Conservation (phyloP, 106 monocot genomes). For the Ottelia alismoides region DNA sequence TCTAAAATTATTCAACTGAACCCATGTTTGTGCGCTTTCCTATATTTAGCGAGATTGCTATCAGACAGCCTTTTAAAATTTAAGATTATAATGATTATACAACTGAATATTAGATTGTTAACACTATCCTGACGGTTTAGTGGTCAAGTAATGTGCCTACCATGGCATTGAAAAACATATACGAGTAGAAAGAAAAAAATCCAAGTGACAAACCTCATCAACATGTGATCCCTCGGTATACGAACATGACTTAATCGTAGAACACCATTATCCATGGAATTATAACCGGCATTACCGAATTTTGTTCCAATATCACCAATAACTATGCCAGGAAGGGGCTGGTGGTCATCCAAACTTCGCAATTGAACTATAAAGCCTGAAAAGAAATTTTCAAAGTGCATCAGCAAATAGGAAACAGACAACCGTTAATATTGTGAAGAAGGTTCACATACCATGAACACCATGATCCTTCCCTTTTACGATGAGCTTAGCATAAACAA, state of each 20-base stretch:
- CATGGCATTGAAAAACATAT: too few relatives aligned
- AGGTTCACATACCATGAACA: slow-evolving; percentile 54
- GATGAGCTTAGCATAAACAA: slow-evolving; percentile 79
- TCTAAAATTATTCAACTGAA: too few relatives aligned
- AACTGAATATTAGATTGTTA: too few relatives aligned
- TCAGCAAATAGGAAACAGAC: not conserved
- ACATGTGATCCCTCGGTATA: slow-evolving; percentile 92
- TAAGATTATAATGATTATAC: too few relatives aligned
- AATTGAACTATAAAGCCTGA: slow-evolving; percentile 95
- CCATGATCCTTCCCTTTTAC: slow-evolving; percentile 76
- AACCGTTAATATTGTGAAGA: not conserved
- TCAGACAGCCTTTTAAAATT: too few relatives aligned
- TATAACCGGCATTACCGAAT: slow-evolving; percentile 96
- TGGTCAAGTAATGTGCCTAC: too few relatives aligned
- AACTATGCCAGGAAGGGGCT: slow-evolving; percentile 80
- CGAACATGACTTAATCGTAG: slow-evolving; percentile 79
- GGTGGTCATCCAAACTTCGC: slow-evolving; percentile 88
- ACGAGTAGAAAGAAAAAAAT: too few relatives aligned
- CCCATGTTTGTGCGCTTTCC: too few relatives aligned
- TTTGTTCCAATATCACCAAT: slow-evolving; percentile 96
- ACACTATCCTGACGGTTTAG: too few relatives aligned
- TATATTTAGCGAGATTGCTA: too few relatives aligned
- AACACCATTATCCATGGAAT: slow-evolving; percentile 98
- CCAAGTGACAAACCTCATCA: slow-evolving; percentile 94
- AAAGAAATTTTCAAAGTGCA: not conserved